Base-by-base conservation (phyloP, 495 filamentous ascomycete genomes). In the Neurospora sp. region DNA sequence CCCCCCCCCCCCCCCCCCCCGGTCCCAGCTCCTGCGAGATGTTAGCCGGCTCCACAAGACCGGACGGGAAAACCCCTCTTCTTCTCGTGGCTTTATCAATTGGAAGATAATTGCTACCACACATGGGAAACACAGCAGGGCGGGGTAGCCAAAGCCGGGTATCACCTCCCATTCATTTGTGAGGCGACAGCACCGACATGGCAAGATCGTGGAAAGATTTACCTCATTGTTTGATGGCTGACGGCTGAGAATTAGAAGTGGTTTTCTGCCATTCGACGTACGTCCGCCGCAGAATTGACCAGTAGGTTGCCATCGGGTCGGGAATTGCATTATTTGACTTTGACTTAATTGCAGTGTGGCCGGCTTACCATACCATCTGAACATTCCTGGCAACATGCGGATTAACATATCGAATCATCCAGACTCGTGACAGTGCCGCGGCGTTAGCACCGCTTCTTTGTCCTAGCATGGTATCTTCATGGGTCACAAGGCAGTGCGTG, bases 1-100 rank as follows among this genome's bases (percentile, higher is more conserved):
- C 81, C n/a, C n/a, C n/a, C n/a, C n/a, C n/a, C n/a, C n/a, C n/a
- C 54, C 54, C 54, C 54, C 24, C 54, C 54, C 28, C 48, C 54
- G 28, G 54, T 62, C 15, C 48, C 54, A 62, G 24, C 28, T 62
- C 13, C 54, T 62, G 54, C 54, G 24, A 62, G 54, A 62, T 62
- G 24, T 62, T 62, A 62, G 54, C 54, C 54, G 54, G 54, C 54
- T 62, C 54, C 54, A 62, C 54, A 62, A 62, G 54, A 62, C 54
- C 54, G 13, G 24, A 62, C 24, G 54, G 28, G 24, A 62, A 34
- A 62, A 34, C 54, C 54, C 54, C 54, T 62, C 54, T 62, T 59
- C 48, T 31, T 19, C 54, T 66, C 54, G 54, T 34, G 54, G 28
- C 54, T 34, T 34, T 66, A 34, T 66, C 54, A 66, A 36, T 34